Base-by-base conservation (phyloP, 2,329 filamentous ascomycete genomes). In the Alternaria incomplexa region DNA sequence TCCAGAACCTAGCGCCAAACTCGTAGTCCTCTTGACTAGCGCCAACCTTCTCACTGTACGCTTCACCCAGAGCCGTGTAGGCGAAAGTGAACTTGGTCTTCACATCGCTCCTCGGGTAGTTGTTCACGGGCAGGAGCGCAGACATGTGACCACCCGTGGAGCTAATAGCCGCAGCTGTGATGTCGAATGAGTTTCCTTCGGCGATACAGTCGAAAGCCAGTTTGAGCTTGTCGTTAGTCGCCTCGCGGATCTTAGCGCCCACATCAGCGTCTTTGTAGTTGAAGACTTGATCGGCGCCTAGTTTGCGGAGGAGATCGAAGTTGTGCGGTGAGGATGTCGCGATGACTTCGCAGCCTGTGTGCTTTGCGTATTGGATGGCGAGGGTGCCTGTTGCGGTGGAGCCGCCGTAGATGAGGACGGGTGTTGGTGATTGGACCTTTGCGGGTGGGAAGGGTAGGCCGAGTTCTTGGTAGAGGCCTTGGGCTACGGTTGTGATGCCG, bases 401-500 rank as follows among this genome's bases (percentile, higher is more conserved):
- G 9, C 81, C 85, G 48, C 84, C 85, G 64, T 86, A 86, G 57
- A 87, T 82, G 12, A 86, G 70, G 17, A 86, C 68, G 0, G 82
- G 77, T 0, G 70, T 77, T 17, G 67, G 70, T 45, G 79, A 70
- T 43, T 79, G 72, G 10, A 80, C 76, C n/a, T 77, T 74, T 17
- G 63, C 64, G 1, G 88, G 88, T 0, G 73, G 77, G 4, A 87
- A 74, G 2, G 82, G 82, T 4, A 85, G 72, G 5, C 75, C 76
- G 36, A 84, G 76, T 7, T 67, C 66, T 66, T 84, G 83, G 62
- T 83, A 84, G 11, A 84, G 67, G 3, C 77, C 80, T 64, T 87
- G 85, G 1, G 81, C 85, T 8, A 85, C 82, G 4, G 86, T 88
- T 11, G 76, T 78, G 52, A 87, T 76, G 4, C 84, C 86, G 0